Conservation (phyloP, 768 basidiomycete species). For the Kwoniella dejecticola region DNA sequence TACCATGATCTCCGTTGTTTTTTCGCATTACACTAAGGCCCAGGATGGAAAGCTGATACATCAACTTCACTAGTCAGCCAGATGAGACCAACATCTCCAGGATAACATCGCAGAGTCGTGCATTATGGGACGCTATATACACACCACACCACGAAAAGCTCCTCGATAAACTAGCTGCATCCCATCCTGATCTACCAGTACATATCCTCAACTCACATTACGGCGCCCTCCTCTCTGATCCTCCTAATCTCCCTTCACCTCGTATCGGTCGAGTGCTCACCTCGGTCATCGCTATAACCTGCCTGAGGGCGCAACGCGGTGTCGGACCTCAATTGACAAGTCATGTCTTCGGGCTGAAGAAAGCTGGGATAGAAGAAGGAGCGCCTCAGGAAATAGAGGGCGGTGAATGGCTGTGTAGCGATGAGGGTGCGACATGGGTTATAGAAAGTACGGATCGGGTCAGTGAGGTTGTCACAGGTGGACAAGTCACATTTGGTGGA, state of each 20-base stretch:
- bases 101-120: conserved; percentile 68
- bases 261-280: conserved; percentile 73
- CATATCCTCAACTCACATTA: conserved; percentile 58
- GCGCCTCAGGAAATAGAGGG: conserved; percentile 57
- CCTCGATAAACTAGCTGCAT: conserved; percentile 77
- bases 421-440: conserved; percentile 88
- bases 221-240: conserved; percentile 56
- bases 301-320: conserved; percentile 77
- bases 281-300: conserved; percentile 80
- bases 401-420: conserved; percentile 73
- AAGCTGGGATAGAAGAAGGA: conserved; percentile 63
- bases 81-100: conserved; percentile 63
- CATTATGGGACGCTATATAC: conserved; percentile 84
- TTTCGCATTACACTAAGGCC: too few species aligned
- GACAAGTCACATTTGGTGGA: conserved; percentile 42
- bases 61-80: conserved; percentile 30
- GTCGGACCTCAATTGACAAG: conserved; percentile 85
- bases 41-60: too few species aligned
- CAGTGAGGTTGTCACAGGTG: conserved; percentile 67
- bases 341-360: conserved; percentile 87
- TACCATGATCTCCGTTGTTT: neutral
- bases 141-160: conserved; percentile 86
- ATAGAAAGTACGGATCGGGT: conserved; percentile 78
- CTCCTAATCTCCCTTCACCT: conserved; percentile 19
- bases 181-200: conserved; percentile 88